These are phyloP conservation scores for Pisolithus tinctorius DNA, from an alignment of 768 basidiomycete species.

Conservation along the genomic window DNA sequence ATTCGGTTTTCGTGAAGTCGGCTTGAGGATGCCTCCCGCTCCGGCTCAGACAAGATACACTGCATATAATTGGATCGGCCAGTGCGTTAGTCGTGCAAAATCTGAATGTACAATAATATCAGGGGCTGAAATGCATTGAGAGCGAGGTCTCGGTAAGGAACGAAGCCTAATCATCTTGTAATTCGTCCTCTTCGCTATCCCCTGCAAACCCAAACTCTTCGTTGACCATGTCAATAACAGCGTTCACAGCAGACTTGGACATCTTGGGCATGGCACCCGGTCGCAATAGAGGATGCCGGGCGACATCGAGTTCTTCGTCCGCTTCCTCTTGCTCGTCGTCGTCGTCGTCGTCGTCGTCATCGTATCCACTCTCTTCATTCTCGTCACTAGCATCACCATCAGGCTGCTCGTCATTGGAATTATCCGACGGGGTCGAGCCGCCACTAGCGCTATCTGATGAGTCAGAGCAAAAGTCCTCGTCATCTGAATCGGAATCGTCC, in stretches of 20 bases:
- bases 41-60: too few species aligned
- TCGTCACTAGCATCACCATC: conserved; percentile 18
- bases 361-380: conserved; percentile 23
- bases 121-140: neutral
- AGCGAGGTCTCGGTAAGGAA: neutral
- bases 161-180: conserved; percentile 33
- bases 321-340: conserved; percentile 28
- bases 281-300: conserved; percentile 54
- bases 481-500: conserved; percentile 30
- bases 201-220: conserved; percentile 39
- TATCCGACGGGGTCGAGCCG: conserved; percentile 6
- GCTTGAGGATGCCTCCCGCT: too few species aligned
- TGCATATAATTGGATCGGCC: too few species aligned
- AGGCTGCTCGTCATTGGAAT: conserved; percentile 26
- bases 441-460: conserved; percentile 39
- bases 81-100: too few species aligned
- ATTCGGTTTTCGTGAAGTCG: too few species aligned
- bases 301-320: conserved; percentile 43
- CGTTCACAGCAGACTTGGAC: conserved; percentile 51
- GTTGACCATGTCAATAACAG: conserved; percentile 57
- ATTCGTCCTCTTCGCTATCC: conserved; percentile 39
- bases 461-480: conserved; percentile 28
- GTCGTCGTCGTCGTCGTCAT: conserved; percentile 19
- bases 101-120: too few species aligned
- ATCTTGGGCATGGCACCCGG: conserved; percentile 46